A percentile compares a stretch with the other conserved stretches of the same genome.
Conservation (phyloP, 306 rosid genomes). For the Dryas drummondii region DNA sequence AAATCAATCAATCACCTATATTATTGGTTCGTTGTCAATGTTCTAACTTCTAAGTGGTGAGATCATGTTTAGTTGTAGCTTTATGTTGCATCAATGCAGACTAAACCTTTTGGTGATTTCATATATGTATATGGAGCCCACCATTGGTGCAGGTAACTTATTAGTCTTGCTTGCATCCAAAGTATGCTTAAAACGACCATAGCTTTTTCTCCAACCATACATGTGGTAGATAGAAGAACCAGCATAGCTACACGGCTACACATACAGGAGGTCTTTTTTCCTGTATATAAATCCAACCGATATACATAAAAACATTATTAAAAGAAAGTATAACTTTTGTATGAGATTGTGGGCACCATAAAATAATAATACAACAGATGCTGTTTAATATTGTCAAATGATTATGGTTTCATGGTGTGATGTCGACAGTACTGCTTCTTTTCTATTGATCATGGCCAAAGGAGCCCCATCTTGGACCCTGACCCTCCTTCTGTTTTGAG, state of each 20-base stretch:
- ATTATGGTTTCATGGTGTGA: conserved; percentile 30
- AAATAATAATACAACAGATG: conserved; percentile 8
- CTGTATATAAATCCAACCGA: no score
- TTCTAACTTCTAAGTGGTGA: conserved; percentile 9
- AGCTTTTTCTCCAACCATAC: conserved; percentile 15
- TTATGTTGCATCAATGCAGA: conserved; percentile 20
- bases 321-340: neutral
- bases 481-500: conserved; percentile 6
- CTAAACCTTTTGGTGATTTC: conserved; percentile 7
- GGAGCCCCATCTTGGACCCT: conserved; percentile 34
- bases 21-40: neutral
- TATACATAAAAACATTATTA: neutral
- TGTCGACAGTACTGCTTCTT: conserved; percentile 36
- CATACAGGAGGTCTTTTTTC: no score
- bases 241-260: no score
- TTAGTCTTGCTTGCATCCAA: neutral
- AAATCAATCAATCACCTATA: neutral
- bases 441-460: conserved; percentile 25
- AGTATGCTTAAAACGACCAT: neutral
- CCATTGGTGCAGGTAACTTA: conserved; percentile 6
- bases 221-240: conserved; percentile 16
- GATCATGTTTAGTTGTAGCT: neutral
- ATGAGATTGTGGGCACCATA: neutral
- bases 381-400: conserved; percentile 31
- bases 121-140: conserved; percentile 24